Evolutionary conservation across 176 grass and related monocot genomes (phyloP), one percentile per base, ranked within the genome.

Genomic region (Lolium rigidum): DNA sequence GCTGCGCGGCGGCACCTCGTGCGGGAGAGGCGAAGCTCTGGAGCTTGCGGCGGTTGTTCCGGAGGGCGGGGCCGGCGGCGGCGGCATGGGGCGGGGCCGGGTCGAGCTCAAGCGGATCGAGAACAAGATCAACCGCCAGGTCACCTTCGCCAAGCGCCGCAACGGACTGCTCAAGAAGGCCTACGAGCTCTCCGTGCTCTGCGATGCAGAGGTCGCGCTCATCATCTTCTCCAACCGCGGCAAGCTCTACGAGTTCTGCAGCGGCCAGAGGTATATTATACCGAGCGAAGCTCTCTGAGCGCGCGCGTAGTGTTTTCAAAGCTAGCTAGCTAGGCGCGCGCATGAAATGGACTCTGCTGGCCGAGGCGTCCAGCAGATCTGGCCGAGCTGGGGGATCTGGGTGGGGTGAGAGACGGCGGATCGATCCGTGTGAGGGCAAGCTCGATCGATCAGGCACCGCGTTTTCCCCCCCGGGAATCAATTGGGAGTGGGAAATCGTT

Each of bases 41-140:
- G 72, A 76, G 72, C 72, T 76, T 9, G 28, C 75, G n/a, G 26
- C 75, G n/a, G 37, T 12, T 81, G 37, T 12, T 81, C 93, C 81
- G 89, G 93, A 84, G 86, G 95, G 31, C 31, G 31, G 50, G 95
- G 92, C 4, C 85, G 95, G 62, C 6, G 46, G 12, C 2, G 62
- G 5, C 48, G 48, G 48, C 72, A 98, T 98, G 95, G 95, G 95
- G 89, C 82, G 95, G 35, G 95, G 95, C 2, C 87, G 93, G 70
- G 95, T 98, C 22, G 95, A 98, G 88, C 89, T 98, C 78, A 98
- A 98, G 91, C 87, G 95, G 82, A 98, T 98, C 78, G 95, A 98
- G 85, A 98, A 98, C 95, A 98, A 98, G 95, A 98, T 98, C 77
- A 98, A 98, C 88, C 85, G 95, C 47, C 95, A 95, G 88, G 95